A percentile compares a stretch with the other conserved stretches of the same genome.
phyloP scores from a whole-genome alignment of 768 basidiomycete genomes.

The Auriscalpium orientale region DNA sequence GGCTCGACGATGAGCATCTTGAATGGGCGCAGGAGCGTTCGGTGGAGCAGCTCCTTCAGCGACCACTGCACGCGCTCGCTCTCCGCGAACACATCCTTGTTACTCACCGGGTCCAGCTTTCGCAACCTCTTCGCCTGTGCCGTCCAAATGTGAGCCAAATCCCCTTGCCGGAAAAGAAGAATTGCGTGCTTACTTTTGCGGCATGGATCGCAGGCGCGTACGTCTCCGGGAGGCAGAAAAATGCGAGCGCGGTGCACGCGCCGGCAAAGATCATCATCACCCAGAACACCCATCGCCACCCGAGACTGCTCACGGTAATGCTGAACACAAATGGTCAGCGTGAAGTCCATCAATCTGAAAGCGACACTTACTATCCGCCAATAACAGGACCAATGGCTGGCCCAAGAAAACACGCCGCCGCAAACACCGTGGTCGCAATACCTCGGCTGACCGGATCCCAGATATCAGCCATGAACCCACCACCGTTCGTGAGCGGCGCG shows the following conservation, averaged over 20 bases:
- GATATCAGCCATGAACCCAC: slow-evolving; percentile 20
- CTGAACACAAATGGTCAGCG: background rate
- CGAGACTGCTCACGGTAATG: slow-evolving; percentile 3
- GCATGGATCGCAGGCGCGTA: slow-evolving; percentile 11
- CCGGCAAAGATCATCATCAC: slow-evolving; percentile 18
- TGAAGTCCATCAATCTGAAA: background rate
- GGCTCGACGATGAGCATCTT: slow-evolving; percentile 26
- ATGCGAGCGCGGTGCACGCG: slow-evolving; percentile 1
- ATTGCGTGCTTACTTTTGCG: slow-evolving; percentile 1
- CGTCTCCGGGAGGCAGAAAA: slow-evolving; percentile 18
- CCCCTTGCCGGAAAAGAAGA: background rate
- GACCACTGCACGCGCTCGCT: slow-evolving; percentile 1
- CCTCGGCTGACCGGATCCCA: slow-evolving; percentile 19
- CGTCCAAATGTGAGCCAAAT: background rate
- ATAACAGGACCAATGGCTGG: slow-evolving; percentile 21
- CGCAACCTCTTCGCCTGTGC: slow-evolving; percentile 1
- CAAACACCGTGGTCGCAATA: slow-evolving; percentile 15
- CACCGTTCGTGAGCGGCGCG: slow-evolving; percentile 16
- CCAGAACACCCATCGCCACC: slow-evolving; percentile 22
- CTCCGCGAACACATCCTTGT: background rate
- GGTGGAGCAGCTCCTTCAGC: slow-evolving; percentile 14
- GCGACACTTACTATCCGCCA: slow-evolving; percentile 12
- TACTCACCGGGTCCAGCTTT: background rate
- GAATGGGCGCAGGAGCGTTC: slow-evolving; percentile 24
- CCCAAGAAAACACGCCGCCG: slow-evolving; percentile 16